phyloP scores from a whole-genome alignment of 805 yeast species.

The Lachancea sp. region DNA sequence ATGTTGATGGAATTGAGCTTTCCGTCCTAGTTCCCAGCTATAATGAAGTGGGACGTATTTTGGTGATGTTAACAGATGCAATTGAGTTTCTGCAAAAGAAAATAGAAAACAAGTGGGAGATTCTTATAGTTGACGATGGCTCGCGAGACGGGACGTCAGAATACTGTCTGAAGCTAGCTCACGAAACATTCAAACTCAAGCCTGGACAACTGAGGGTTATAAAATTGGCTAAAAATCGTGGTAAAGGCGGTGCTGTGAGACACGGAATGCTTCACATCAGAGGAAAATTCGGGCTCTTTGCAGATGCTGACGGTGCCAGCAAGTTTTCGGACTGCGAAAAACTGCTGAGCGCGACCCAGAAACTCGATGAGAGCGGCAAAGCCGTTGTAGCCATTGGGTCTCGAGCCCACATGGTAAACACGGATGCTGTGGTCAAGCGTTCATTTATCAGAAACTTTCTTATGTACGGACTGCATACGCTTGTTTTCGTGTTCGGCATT shows the following conservation, averaged over 20 bases:
- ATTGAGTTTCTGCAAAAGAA: constrained; percentile 43
- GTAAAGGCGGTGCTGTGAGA: constrained; percentile 95
- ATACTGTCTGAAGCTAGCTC: constrained; percentile 58
- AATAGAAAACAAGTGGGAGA: constrained; percentile 44
- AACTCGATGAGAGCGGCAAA: constrained; percentile 15
- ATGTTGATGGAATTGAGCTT: constrained; percentile 41
- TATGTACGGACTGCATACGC: constrained; percentile 86
- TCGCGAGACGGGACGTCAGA: constrained; percentile 73
- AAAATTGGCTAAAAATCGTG: constrained; percentile 69
- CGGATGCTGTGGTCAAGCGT: constrained; percentile 95
- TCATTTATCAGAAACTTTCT: constrained; percentile 80
- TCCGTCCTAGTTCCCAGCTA: constrained; percentile 91
- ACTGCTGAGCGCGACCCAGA: constrained; percentile 40
- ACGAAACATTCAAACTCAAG: constrained; percentile 37
- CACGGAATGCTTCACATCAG: constrained; percentile 77
- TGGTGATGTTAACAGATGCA: constrained; percentile 65
- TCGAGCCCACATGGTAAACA: constrained; percentile 92
- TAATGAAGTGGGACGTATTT: constrained; percentile 73
- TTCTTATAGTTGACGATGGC: constrained; percentile 88
- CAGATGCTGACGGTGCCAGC: constrained; percentile 98
- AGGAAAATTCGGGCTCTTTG: constrained; percentile 75
- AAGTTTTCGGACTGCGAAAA: constrained; percentile 61
- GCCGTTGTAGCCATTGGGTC: constrained; percentile 82
- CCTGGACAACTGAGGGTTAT: constrained; percentile 66
- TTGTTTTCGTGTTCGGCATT: constrained; percentile 85